A percentile compares a stretch with the other conserved stretches of the same genome.
phyloP scores from a whole-genome alignment of 768 basidiomycete species.

The Chiua virens region DNA sequence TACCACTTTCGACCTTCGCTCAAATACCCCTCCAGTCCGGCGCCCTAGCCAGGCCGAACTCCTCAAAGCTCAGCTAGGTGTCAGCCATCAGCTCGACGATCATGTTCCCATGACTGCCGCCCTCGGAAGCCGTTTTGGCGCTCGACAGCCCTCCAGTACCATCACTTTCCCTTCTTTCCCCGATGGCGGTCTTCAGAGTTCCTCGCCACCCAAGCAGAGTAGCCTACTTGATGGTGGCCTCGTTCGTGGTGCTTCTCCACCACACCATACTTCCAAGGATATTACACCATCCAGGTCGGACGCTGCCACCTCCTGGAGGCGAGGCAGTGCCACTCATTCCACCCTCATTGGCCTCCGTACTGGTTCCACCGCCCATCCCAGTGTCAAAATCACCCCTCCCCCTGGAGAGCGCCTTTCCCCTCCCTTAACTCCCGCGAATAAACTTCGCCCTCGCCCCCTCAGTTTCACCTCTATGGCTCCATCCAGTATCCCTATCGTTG shows the following conservation, averaged over 20 bases:
- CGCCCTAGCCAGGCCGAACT: constrained; percentile 70
- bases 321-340: constrained; percentile 67
- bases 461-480: constrained; percentile 55
- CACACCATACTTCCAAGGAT: constrained; percentile 36
- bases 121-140: constrained; percentile 73
- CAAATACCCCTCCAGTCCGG: constrained; percentile 59
- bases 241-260: constrained; percentile 55
- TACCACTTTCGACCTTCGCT: constrained; percentile 63
- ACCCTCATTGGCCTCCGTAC: constrained; percentile 65
- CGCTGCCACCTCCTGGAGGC: constrained; percentile 77
- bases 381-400: constrained; percentile 73
- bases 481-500: constrained; percentile 46
- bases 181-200: constrained; percentile 40
- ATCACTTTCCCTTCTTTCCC: constrained; percentile 40
- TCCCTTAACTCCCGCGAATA: constrained; percentile 33
- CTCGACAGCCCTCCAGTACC: constrained; percentile 48
- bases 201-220: constrained; percentile 53
- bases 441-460: constrained; percentile 65
- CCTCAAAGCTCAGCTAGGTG: constrained; percentile 58
- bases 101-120: constrained; percentile 81
- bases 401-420: constrained; percentile 59
- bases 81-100: constrained; percentile 45
- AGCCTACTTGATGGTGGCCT: constrained; percentile 74
- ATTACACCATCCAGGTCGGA: constrained; percentile 76
- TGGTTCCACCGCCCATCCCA: constrained; percentile 53